Base-by-base conservation (phyloP, 129 eudicot species). In the Sambucus nigra region DNA sequence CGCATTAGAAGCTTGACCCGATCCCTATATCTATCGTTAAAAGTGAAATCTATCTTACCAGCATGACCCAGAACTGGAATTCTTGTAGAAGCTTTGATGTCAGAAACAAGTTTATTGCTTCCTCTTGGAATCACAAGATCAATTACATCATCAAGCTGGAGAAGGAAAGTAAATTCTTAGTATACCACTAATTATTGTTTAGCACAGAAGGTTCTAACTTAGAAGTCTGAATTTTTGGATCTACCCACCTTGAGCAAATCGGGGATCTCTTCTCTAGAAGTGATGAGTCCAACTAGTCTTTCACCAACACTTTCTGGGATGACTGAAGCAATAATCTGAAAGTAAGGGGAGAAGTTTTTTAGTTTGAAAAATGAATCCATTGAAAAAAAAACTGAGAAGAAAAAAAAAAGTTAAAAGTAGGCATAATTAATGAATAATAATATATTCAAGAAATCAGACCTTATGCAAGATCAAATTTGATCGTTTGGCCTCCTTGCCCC, bases 41-140 rank as follows among this genome's bases (percentile, higher is more conserved):
- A 26, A 35, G 22, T 19, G 25, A 24, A 20, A 60, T 24, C 1
- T 41, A 53, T 53, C 73, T 27, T 67, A 84, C 97, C 97, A 13
- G 97, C 78, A 67, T 88, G 97, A 48, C 97, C 97, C 22, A 88
- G 81, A 66, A 88, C 97, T 25, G 97, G 95, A 45, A 88, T 88
- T 84, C 81, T 88, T 7, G 97, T 88, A 1, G 87, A 69, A 67
- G 55, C 69, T 72, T 88, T 84, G 25, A 88, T 88, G 35, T 88
- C 82, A 16, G 92, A 84, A 49, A 88, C 95, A 72, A 88, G 94
- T 70, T 70, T 73, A 59, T 88, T 88, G 87, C 97, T 88, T 54
- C 97, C 97, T 81, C 97, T 76, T 26, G 97, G 97, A 57, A 88
- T 88, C 51, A 88, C 97, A 68, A 88, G 97, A 76, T 88, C 97